Evolutionary conservation across 202 grass and related monocot genomes (phyloP).

Genomic region (Schoenoplectus tabernaemontani): DNA sequence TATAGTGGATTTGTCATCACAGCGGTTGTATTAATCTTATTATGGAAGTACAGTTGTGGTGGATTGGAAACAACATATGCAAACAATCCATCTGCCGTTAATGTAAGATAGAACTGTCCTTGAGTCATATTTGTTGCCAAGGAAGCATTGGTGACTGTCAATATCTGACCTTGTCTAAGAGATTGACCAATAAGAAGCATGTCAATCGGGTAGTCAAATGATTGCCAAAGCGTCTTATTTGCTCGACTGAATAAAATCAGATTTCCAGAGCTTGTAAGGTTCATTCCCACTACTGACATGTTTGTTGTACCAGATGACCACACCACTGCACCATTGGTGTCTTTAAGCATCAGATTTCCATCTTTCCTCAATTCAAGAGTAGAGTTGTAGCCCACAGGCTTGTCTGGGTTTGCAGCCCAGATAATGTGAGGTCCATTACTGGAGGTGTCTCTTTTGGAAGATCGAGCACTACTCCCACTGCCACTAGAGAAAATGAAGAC

Average conservation of each 20-base stretch:
- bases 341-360: slow-evolving; percentile 53
- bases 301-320: slow-evolving; percentile 62
- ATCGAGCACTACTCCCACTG: slow-evolving; percentile 1
- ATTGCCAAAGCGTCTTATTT: slow-evolving; percentile 59
- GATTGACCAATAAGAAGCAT: slow-evolving; percentile 64
- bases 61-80: slow-evolving; percentile 42
- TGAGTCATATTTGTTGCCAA: slow-evolving; percentile 34
- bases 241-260: slow-evolving; percentile 45
- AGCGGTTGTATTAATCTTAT: slow-evolving; percentile 37
- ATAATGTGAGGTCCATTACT: slow-evolving; percentile 33
- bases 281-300: slow-evolving; percentile 37
- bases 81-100: slow-evolving; percentile 48
- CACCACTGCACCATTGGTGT: slow-evolving; percentile 34
- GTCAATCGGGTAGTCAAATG: slow-evolving; percentile 53
- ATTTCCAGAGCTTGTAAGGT: slow-evolving; percentile 49
- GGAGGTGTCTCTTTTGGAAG: background rate
- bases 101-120: slow-evolving; percentile 64
- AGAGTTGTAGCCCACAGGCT: slow-evolving; percentile 44
- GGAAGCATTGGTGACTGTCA: slow-evolving; percentile 24
- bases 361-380: slow-evolving; percentile 42
- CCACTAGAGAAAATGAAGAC: slow-evolving; percentile 44
- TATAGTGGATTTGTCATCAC: slow-evolving; percentile 21
- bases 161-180: slow-evolving; percentile 43
- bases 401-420: slow-evolving; percentile 68
- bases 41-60: slow-evolving; percentile 47